Evolutionary conservation across 2,329 filamentous ascomycete species (phyloP).

Genomic region (Tolypocladium tropicale): DNA sequence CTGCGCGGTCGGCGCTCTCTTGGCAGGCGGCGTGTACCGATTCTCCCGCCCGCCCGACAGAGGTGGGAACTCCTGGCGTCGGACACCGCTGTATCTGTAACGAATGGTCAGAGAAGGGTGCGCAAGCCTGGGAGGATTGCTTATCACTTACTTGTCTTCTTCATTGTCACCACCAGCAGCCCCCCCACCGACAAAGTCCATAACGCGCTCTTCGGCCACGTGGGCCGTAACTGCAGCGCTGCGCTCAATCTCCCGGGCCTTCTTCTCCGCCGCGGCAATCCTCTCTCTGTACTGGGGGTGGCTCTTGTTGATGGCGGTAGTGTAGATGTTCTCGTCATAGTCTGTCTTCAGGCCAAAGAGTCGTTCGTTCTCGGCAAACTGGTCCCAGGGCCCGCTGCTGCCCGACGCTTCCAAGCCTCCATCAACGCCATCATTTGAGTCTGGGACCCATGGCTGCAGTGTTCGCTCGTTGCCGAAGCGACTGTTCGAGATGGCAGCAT

Average conservation of each 20-base stretch:
- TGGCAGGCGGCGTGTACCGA: slow-evolving; percentile 86
- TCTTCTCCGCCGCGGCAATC: slow-evolving; percentile 67
- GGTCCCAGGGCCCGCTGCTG: slow-evolving; percentile 64
- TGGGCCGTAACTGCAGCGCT: slow-evolving; percentile 67
- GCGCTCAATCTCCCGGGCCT: slow-evolving; percentile 82
- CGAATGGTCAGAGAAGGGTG: slow-evolving; percentile 8
- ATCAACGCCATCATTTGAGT: slow-evolving; percentile 49
- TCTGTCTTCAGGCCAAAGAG: slow-evolving; percentile 81
- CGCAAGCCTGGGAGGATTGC: neutral
- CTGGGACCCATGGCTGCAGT: slow-evolving; percentile 74
- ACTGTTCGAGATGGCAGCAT: slow-evolving; percentile 74
- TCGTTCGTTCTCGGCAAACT: slow-evolving; percentile 82
- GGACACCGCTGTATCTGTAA: slow-evolving; percentile 79
- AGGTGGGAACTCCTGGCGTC: slow-evolving; percentile 63
- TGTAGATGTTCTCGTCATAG: slow-evolving; percentile 93
- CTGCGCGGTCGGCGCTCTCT: slow-evolving; percentile 66
- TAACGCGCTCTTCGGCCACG: slow-evolving; percentile 78
- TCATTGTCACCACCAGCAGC: slow-evolving; percentile 67
- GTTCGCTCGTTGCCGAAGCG: slow-evolving; percentile 60
- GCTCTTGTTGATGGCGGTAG: slow-evolving; percentile 75
- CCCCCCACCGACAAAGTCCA: slow-evolving; percentile 52
- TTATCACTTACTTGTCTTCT: slow-evolving; percentile 65
- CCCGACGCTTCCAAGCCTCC: slow-evolving; percentile 57
- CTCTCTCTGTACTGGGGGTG: slow-evolving; percentile 74
- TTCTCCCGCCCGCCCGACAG: slow-evolving; percentile 42